Base-by-base conservation (phyloP, 2,329 filamentous ascomycete genomes). In the Dactylella cylindrospora region DNA sequence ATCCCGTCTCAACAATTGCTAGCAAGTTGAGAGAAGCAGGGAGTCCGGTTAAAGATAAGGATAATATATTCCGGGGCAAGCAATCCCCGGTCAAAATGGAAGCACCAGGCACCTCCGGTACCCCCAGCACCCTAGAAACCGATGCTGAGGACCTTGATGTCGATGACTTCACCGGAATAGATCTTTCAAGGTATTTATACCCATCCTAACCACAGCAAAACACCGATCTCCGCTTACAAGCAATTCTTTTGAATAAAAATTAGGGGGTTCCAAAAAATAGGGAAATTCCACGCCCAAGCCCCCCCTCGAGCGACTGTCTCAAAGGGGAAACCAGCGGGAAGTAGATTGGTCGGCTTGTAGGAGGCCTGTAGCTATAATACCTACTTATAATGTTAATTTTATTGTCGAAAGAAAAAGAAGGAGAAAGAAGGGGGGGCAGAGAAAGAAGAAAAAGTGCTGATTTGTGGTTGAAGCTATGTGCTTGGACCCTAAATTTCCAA, bases 261-360 rank as follows among this genome's bases (percentile, higher is more conserved):
- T 13, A 62, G 57, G 49, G 57, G 57, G 0, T 64, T 64, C 41
- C 59, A 64, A 52, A 64, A 64, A 57, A 64, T 64, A 33, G 59
- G 59, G 17, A 64, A 51, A 47, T 64, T 64, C 13, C 59, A 64
- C 33, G 23, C 59, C 8, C 59, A 49, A 5, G 45, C 41, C 33
- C n/a, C n/a, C n/a, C n/a, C n/a, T n/a, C n/a, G n/a, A n/a, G n/a
- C n/a, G n/a, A n/a, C n/a, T n/a, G n/a, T n/a, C n/a, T n/a, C n/a
- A n/a, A n/a, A n/a, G n/a, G n/a, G n/a, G n/a, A n/a, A n/a, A n/a
- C n/a, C n/a, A n/a, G n/a, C n/a, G n/a, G n/a, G n/a, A n/a, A n/a
- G n/a, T n/a, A n/a, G n/a, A n/a, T n/a, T n/a, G n/a, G n/a, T n/a
- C n/a, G n/a, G n/a, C n/a, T n/a, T n/a, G n/a, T n/a, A n/a, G n/a